phyloP scores from a whole-genome alignment of 306 rosid genomes.

The Notholithocarpus densiflorus region DNA sequence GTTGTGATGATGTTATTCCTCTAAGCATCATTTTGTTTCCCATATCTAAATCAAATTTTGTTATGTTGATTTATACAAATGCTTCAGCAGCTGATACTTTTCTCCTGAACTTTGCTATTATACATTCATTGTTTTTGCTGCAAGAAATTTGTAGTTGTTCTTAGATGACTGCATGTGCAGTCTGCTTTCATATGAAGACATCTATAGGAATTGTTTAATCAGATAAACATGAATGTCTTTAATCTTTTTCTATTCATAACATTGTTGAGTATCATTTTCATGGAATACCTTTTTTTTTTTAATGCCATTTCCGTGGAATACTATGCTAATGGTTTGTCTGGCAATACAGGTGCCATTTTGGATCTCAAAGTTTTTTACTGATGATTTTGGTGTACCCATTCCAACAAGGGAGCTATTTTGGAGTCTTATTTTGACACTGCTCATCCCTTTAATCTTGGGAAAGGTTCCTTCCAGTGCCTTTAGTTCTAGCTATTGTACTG shows the following conservation, averaged over 20 bases:
- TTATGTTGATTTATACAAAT: not conserved
- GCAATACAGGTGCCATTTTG: conserved; percentile 1
- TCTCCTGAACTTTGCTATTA: not conserved
- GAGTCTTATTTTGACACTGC: not conserved
- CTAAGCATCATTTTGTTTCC: not conserved
- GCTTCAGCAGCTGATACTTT: not conserved
- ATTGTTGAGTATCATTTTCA: not conserved
- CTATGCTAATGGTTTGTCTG: not conserved
- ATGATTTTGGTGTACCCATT: conserved; percentile 3
- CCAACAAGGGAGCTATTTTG: conserved; percentile 5
- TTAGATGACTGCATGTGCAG: not conserved
- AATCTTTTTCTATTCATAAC: not conserved
- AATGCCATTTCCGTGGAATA: not conserved
- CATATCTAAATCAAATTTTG: not conserved
- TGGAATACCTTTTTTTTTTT: too few relatives aligned
- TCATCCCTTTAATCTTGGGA: not conserved
- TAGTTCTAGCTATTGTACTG: not conserved
- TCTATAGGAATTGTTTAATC: not conserved
- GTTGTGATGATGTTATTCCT: not conserved
- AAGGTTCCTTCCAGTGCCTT: conserved; percentile 1
- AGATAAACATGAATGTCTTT: not conserved
- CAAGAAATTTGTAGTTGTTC: not conserved
- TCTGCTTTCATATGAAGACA: not conserved
- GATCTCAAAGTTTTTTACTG: not conserved
- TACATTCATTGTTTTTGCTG: not conserved